Conservation (phyloP, 1,139 yeast species). For the Sugiyamaella sp. region DNA sequence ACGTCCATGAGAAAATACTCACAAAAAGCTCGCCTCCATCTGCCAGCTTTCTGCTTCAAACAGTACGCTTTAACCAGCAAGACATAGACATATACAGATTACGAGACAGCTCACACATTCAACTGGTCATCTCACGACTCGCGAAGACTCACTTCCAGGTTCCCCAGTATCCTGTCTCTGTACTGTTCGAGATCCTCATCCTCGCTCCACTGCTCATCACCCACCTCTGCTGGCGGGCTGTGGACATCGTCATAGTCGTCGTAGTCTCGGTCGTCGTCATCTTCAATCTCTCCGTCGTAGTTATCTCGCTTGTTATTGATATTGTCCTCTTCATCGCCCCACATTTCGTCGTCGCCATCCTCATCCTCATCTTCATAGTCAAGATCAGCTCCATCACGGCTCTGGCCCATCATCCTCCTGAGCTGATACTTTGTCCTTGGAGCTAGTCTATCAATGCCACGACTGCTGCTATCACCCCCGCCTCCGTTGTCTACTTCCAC, state of each 20-base stretch:
- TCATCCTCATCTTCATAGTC: constrained; percentile 25
- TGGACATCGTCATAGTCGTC: constrained; percentile 22
- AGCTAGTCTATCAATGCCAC: constrained; percentile 25
- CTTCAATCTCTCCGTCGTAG: constrained; percentile 26
- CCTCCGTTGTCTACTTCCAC: constrained; percentile 53
- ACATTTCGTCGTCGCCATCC: constrained; percentile 24
- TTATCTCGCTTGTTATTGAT: constrained; percentile 16
- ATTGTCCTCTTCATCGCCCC: constrained; percentile 1
- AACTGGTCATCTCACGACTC: not conserved
- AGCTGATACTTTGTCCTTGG: constrained; percentile 34
- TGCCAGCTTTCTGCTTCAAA: too few relatives aligned
- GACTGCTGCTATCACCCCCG: not conserved
- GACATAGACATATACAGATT: too few relatives aligned
- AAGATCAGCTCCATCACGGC: constrained; percentile 24
- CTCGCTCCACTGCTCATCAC: constrained; percentile 32
- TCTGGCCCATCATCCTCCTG: constrained; percentile 29
- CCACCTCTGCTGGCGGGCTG: constrained; percentile 10
- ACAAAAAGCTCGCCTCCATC: too few relatives aligned
- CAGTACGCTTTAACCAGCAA: too few relatives aligned
- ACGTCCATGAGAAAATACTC: too few relatives aligned
- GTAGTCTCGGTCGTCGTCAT: constrained; percentile 25
- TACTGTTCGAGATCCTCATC: constrained; percentile 37
- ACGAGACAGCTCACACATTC: too few relatives aligned
- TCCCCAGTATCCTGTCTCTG: constrained; percentile 35
- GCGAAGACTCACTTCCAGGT: constrained; percentile 25